phyloP scores from a whole-genome alignment of 129 eudicot species.

The Helianthus annuus region HanXRQr2.0-SUNRISE NC_035445.2:28219589-28220088 shows the following conservation, averaged over 20 bases:
- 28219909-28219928: neutral
- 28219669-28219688: conserved; percentile 93
- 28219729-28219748: conserved; percentile 85
- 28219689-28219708: conserved; percentile 96
- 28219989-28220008: conserved; percentile 93
- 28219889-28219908: neutral
- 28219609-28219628: neutral
- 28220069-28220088: neutral
- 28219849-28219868: neutral
- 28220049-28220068: neutral
- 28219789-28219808: neutral
- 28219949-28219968: neutral
- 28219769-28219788: conserved; percentile 62
- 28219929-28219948: neutral
- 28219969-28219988: conserved; percentile 3
- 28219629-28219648: conserved; percentile 1
- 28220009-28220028: conserved; percentile 65
- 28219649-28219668: neutral
- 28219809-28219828: neutral
- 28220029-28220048: conserved; percentile 38
- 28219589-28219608: conserved; percentile 6
- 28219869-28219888: neutral
- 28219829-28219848: conserved; percentile 14
- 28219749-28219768: conserved; percentile 92
- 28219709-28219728: conserved; percentile 95